Evolutionary conservation across 148 eudicot species (phyloP).

Genomic region (Vaccinium darrowii): DNA sequence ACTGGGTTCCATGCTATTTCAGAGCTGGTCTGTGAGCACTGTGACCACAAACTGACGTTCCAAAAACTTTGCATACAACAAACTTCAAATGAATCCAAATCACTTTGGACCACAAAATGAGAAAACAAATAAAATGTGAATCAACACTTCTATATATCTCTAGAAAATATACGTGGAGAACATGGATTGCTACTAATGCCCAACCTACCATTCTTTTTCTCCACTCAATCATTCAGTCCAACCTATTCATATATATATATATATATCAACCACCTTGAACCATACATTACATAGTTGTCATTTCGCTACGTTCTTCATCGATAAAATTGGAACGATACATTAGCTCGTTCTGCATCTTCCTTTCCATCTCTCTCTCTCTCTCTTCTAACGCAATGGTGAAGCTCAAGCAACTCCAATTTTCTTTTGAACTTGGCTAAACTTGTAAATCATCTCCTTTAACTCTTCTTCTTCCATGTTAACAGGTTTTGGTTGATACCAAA

Average conservation of each 20-base stretch:
- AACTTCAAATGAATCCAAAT: background rate
- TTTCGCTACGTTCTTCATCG: too few species aligned
- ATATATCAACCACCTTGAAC: background rate
- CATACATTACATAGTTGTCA: background rate
- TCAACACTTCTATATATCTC: background rate
- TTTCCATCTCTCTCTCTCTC: conserved; percentile 4
- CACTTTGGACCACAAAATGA: background rate
- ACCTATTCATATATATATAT: background rate
- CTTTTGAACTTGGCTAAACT: background rate
- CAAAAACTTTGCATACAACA: conserved; percentile 6
- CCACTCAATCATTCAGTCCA: background rate
- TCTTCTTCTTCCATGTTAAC: conserved; percentile 8
- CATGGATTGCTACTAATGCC: background rate
- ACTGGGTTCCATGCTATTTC: background rate
- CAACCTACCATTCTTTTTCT: background rate
- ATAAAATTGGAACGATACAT: too few species aligned
- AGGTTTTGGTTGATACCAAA: conserved; percentile 58
- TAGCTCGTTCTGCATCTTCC: background rate
- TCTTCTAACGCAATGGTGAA: conserved; percentile 9
- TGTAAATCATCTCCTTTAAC: background rate
- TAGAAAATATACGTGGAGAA: background rate
- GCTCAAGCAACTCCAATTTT: background rate
- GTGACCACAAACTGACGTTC: background rate
- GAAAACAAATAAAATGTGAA: background rate
- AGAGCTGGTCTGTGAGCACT: background rate